Evolutionary conservation across 1,284 basidiomycete species (phyloP), one percentile per base, ranked within the genome.

Genomic region (Leucocoprinus gongylophorus): DNA sequence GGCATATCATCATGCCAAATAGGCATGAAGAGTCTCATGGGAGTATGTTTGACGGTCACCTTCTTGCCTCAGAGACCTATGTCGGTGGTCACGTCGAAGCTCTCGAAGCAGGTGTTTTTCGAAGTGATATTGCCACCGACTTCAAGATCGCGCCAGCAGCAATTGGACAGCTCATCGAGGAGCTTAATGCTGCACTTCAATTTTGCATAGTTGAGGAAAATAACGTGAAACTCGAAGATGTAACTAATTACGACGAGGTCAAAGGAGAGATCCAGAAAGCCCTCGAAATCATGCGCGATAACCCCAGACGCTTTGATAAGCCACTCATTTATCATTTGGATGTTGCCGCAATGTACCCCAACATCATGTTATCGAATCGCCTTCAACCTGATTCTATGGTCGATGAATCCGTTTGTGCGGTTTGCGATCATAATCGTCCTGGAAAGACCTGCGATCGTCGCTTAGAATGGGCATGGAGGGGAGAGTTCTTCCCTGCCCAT

Each of bases 301-400:
- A 90, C 47, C 95, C 97, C 0, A 79, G 82, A 48, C 89, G 95
- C 17, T 78, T 80, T 49, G 95, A 98, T 71, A 87, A 85, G 21
- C 97, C 97, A 0, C 82, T 99, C 59, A 99, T 99, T 65, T 99
- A 99, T 70, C 97, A 99, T 71, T 72, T 99, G 64, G 97, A 99
- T 64, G 97, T 99, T 56, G 97, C 97, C 1, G 97, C 97, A 59
- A 99, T 99, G 97, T 99, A 99, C 65, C 97, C 97, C 54, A 99
- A 99, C 72, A 99, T 99, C 82, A 99, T 99, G 97, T 88, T 99
- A 74, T 97, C 94, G 28, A 99, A 99, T 67, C 91, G 97, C 50
- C 80, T 99, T 2, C 97, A 99, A 62, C 97, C 97, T 2, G 97
- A 99, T 69, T 97, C 97, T 1, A 91, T 99, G 69, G 91, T 98